These are phyloP conservation scores for Aegilops sharonensis DNA, from an alignment of 176 grass and related monocot genomes.

Conservation along the genomic window DNA sequence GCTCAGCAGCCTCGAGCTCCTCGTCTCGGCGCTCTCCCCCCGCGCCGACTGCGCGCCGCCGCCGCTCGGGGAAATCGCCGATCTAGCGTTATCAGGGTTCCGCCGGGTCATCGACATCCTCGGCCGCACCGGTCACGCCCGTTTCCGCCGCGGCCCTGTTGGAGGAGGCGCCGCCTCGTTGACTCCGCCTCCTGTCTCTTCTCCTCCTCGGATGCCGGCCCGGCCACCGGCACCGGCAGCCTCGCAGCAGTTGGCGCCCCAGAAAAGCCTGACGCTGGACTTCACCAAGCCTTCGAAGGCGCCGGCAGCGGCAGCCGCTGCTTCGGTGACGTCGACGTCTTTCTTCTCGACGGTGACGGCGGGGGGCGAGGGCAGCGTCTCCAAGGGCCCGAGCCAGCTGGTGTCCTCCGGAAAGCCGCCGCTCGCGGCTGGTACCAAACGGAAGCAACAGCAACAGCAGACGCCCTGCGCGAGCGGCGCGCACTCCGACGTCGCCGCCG, in stretches of 20 bases:
- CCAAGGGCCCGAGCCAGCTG: slow-evolving; percentile 38
- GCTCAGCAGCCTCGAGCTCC: slow-evolving; percentile 68
- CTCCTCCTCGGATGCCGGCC: background rate
- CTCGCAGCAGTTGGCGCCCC: background rate
- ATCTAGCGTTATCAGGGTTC: slow-evolving; percentile 62
- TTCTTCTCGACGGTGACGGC: slow-evolving; percentile 62
- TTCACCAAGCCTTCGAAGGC: slow-evolving; percentile 43
- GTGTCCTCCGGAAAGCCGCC: slow-evolving; percentile 61
- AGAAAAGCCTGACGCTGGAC: slow-evolving; percentile 50
- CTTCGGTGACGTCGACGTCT: slow-evolving; percentile 53
- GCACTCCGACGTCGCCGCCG: background rate
- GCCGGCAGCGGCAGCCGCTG: background rate
- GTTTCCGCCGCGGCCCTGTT: slow-evolving; percentile 69
- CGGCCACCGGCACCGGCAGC: background rate
- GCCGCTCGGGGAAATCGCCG: slow-evolving; percentile 54
- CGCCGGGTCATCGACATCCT: slow-evolving; percentile 74
- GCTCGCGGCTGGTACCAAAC: slow-evolving; percentile 26
- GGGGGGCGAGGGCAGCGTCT: slow-evolving; percentile 74
- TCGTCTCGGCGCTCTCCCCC: slow-evolving; percentile 51
- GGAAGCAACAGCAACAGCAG: slow-evolving; percentile 33
- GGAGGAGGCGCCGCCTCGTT: background rate
- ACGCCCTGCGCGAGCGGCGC: background rate
- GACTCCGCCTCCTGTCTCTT: background rate
- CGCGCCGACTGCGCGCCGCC: background rate
- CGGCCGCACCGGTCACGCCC: slow-evolving; percentile 81